Evolutionary conservation across 2,329 filamentous ascomycete genomes (phyloP).

Genomic region (Emydomyces testavorans): DNA sequence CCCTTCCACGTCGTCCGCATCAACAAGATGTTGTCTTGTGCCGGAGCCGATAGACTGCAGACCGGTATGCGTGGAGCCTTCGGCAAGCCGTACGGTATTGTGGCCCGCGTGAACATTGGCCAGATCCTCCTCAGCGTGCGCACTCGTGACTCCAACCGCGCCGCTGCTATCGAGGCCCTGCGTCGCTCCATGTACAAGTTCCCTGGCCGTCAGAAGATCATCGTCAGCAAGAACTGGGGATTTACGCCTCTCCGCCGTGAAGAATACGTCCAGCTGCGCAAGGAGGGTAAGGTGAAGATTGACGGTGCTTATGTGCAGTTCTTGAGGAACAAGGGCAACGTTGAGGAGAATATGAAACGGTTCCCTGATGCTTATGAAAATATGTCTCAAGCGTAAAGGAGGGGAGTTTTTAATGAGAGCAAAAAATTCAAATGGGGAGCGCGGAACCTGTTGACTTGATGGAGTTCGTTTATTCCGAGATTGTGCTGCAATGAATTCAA

Average conservation of each 20-base stretch:
- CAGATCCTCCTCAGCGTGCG: conserved; percentile 97
- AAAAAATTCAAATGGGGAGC: not conserved
- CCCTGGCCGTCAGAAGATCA: conserved; percentile 99
- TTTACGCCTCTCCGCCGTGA: conserved; percentile 98
- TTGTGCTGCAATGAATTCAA: conserved; percentile 11
- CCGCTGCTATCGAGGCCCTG: conserved; percentile 92
- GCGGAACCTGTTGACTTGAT: conserved; percentile 5
- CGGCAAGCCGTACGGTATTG: conserved; percentile 97
- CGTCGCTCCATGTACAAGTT: conserved; percentile 99
- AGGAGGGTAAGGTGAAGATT: conserved; percentile 83
- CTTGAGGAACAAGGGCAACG: conserved; percentile 81
- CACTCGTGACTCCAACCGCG: conserved; percentile 89
- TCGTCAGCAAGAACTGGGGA: conserved; percentile 99
- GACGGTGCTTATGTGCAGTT: conserved; percentile 99
- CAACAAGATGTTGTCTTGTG: conserved; percentile 99
- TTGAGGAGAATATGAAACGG: conserved; percentile 77
- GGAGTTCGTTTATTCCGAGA: conserved; percentile 4
- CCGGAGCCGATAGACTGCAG: conserved; percentile 99
- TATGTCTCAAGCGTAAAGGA: conserved; percentile 35
- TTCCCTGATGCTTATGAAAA: conserved; percentile 76
- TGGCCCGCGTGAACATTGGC: conserved; percentile 99
- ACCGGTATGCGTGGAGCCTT: conserved; percentile 99
- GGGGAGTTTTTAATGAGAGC: conserved; percentile 6
- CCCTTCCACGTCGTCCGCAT: conserved; percentile 99
- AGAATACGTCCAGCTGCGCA: conserved; percentile 93